A percentile compares a stretch with the other conserved stretches of the same genome.
phyloP scores from a whole-genome alignment of 2,329 filamentous ascomycete genomes.

The Fusarium nematophilum region DNA sequence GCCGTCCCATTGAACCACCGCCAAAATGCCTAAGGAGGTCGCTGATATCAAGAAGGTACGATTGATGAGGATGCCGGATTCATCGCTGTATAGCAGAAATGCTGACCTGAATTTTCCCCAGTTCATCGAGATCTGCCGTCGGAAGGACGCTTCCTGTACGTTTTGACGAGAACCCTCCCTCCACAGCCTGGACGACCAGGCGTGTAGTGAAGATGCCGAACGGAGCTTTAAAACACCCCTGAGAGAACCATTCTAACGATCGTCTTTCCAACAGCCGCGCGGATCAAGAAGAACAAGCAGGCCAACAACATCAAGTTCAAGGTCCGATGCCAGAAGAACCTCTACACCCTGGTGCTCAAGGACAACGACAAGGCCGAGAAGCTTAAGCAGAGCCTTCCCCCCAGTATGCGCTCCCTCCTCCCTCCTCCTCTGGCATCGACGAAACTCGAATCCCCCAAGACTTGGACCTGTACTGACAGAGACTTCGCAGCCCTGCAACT shows the following conservation, averaged over 20 bases:
- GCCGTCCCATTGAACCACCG: constrained; percentile 54
- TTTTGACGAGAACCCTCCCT: constrained; percentile 49
- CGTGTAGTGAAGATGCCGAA: constrained; percentile 19
- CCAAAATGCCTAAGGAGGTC: constrained; percentile 98
- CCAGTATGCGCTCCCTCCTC: constrained; percentile 74
- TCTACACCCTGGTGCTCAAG: constrained; percentile 99
- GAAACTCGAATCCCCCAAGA: not conserved
- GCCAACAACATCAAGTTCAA: constrained; percentile 99
- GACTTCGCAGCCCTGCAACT: constrained; percentile 60
- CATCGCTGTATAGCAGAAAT: constrained; percentile 13
- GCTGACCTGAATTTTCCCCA: constrained; percentile 59
- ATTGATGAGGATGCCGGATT: not conserved
- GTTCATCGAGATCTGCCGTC: constrained; percentile 99
- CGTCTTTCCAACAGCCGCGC: constrained; percentile 71
- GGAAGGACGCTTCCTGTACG: constrained; percentile 99
- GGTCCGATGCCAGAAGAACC: constrained; percentile 95
- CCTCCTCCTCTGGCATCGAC: constrained; percentile 1
- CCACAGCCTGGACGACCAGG: not conserved
- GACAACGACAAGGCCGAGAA: constrained; percentile 99
- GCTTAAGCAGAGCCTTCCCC: constrained; percentile 98
- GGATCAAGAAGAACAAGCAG: constrained; percentile 96
- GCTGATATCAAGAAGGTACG: constrained; percentile 92
- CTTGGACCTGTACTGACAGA: constrained; percentile 9
- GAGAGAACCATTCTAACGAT: constrained; percentile 45
- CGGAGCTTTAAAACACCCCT: constrained; percentile 14